Evolutionary conservation across 1,284 basidiomycete genomes (phyloP), one percentile per base, ranked within the genome.

Genomic region (Papiliotrema nemorosa): DNA sequence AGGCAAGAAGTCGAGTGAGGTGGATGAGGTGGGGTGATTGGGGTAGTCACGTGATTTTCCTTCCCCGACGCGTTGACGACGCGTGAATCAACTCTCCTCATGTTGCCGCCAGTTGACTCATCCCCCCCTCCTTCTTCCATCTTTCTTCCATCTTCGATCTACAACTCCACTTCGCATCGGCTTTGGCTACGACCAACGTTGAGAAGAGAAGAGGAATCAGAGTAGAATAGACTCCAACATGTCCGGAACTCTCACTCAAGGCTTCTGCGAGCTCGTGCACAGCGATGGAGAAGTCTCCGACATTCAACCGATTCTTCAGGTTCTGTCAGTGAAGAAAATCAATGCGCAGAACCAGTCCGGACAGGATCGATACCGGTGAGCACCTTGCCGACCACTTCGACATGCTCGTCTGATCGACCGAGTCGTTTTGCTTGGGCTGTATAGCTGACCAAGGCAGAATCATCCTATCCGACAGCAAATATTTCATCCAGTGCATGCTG

Each of bases 401-500:
- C n/a, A 20, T 12, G 13, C 18, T 36, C n/a, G 7, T 2, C 20
- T 16, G n/a, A 13, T 33, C 7, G 18, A 14, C 6, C 31, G 37
- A n/a, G 33, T 27, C 12, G 34, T 46, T 24, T 16, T 31, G 7
- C 14, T 31, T 31, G 29, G 29, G 29, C 29, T 14, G 29, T 7
- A 31, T n/a, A 14, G 29, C 29, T 31, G 29, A 31, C 29, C n/a
- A n/a, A 35, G n/a, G 5, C 53, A 79, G 78, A 26, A 57, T 79
- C 36, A 77, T 80, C 58, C 60, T 80, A 24, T 80, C 78, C 2
- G 92, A 96, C 70, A 90, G 92, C 40, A 76, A 79, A 29, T 76
- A 88, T 64, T 93, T 88, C 68, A 79, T 88, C 47, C 92, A 94
- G 73, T 85, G 88, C 27, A 97, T 99, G 96, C 80, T 98, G 35